A percentile compares a stretch with the other conserved stretches of the same genome.
phyloP scores from a whole-genome alignment of 2,329 filamentous ascomycete genomes.

The Scleromitrula shiraiana region DNA sequence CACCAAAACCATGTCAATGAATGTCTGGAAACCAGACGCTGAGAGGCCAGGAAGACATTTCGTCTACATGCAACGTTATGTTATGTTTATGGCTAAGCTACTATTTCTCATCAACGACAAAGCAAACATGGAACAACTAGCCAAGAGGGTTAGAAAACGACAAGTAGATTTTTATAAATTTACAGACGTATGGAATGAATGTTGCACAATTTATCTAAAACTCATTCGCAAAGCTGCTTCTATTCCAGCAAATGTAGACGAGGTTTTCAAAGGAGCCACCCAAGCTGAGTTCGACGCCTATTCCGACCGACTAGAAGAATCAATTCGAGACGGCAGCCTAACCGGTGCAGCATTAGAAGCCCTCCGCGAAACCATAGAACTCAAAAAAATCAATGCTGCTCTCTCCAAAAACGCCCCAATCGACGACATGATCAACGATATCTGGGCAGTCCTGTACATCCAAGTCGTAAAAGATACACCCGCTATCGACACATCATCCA shows the following conservation, averaged over 20 bases:
- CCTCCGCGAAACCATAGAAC: conserved; percentile 57
- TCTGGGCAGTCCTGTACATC: conserved; percentile 70
- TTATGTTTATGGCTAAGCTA: conserved; percentile 55
- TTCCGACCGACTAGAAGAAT: conserved; percentile 50
- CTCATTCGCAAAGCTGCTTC: conserved; percentile 49
- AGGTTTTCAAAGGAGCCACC: conserved; percentile 56
- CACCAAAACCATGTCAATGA: conserved; percentile 65
- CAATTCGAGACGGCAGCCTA: conserved; percentile 43
- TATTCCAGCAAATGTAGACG: conserved; percentile 54
- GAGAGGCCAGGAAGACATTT: conserved; percentile 65
- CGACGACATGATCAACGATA: conserved; percentile 89
- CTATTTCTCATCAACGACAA: conserved; percentile 56
- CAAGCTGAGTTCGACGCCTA: conserved; percentile 57
- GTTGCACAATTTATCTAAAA: conserved; percentile 29
- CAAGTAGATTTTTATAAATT: conserved; percentile 41
- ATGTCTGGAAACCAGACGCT: conserved; percentile 66
- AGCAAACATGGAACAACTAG: conserved; percentile 51
- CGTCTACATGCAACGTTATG: conserved; percentile 65
- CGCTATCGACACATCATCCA: conserved; percentile 27
- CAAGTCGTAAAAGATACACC: conserved; percentile 55
- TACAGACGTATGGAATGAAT: conserved; percentile 22
- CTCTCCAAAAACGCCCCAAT: conserved; percentile 80
- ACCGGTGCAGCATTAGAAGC: conserved; percentile 47
- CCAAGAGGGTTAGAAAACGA: conserved; percentile 56
- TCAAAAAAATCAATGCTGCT: conserved; percentile 75